Evolutionary conservation across 169 alveolate genomes (phyloP).

Genomic region (Eimeria necatrix): DNA sequence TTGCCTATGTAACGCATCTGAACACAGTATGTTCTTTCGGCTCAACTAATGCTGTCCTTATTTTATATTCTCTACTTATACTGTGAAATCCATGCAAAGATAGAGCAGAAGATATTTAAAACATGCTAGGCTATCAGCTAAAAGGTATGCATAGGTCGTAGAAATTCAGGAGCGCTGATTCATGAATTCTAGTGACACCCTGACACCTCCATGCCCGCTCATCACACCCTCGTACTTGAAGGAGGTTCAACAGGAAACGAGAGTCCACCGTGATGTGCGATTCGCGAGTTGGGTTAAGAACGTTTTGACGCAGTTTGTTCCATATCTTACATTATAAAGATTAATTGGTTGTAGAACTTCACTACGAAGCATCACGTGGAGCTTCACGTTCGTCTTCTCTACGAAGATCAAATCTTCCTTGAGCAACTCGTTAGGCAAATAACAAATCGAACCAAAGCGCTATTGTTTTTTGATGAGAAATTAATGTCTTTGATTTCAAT

Average conservation of each 20-base stretch:
- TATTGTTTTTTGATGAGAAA: not conserved
- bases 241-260: not conserved
- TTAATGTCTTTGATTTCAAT: not conserved
- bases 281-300: constrained; percentile 84
- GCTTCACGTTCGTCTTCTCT: not conserved
- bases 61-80: not conserved
- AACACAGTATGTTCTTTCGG: not conserved
- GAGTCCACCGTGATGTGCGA: not conserved
- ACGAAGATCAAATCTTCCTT: not conserved
- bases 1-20: not conserved
- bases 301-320: constrained; percentile 86
- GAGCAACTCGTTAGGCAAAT: not conserved
- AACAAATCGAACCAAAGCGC: not conserved
- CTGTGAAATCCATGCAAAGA: constrained; percentile 7
- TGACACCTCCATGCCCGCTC: not conserved
- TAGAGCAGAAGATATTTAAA: not conserved
- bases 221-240: not conserved
- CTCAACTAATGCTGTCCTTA: not conserved
- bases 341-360: not conserved
- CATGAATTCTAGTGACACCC: constrained; percentile 53
- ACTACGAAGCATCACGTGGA: not conserved
- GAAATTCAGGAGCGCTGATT: constrained; percentile 82
- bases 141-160: constrained; percentile 88
- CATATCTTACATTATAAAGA: constrained; percentile 82
- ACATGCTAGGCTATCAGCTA: not conserved